Base-by-base conservation (phyloP, 805 yeast genomes). In the Monosporozyma servazzii region DNA sequence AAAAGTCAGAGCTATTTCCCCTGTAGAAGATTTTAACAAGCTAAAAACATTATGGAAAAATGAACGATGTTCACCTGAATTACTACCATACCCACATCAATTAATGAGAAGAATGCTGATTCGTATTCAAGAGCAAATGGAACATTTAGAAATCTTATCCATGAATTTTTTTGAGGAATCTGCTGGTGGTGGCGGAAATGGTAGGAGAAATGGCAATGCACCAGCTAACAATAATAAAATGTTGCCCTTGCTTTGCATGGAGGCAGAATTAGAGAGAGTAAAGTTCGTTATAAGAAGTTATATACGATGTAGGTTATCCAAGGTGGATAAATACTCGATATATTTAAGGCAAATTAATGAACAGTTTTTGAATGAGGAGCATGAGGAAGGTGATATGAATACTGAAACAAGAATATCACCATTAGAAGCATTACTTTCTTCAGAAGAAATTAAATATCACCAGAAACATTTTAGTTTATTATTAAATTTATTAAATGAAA, bases 221-320 rank as follows among this genome's bases (percentile, higher is more conserved):
- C 49, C 53, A 4, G 52, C 48, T 15, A 53, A 56, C 37, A 62
- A 56, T 45, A 60, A 59, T 37, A 50, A 48, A 25, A 54, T 54
- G 57, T 68, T 91, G 52, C 84, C 86, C 52, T 72, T 90, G 45
- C 79, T 93, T 71, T 79, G 95, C 23, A 82, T 91, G 58, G 99
- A 93, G 63, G 84, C 95, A 13, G 98, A 93, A 58, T 75, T 93
- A 23, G 98, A 93, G 60, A 72, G 99, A 51, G 78, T 88, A 30
- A 88, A 84, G 59, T 93, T 84, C 64, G 67, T 91, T 36, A 73
- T 90, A n/a, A 71, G 97, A 48, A 77, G 88, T 13, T 91, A 88
- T 64, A 71, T 90, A 33, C 75, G 99, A 54, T 78, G 91, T 6
- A 73, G 99, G 52, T 66, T 89, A 51, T 70, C 72, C 54, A 90